A percentile compares a stretch with the other conserved stretches of the same genome.
These are phyloP conservation scores for Fusarium sp. DNA, from an alignment of 2,329 filamentous ascomycete genomes.

Conservation along the genomic window DNA sequence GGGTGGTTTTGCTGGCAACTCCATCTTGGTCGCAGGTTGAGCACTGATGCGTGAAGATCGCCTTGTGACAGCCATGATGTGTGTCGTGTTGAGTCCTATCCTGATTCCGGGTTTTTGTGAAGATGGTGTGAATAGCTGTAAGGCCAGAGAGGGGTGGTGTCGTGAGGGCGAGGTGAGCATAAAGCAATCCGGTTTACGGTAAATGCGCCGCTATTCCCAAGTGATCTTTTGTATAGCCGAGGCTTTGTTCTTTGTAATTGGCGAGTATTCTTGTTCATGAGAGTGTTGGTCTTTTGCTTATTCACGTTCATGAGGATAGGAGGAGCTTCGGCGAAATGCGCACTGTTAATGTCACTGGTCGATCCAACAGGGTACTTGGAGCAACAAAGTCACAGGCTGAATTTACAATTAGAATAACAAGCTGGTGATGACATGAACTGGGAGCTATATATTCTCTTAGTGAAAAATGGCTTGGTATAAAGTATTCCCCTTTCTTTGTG, in stretches of 20 bases:
- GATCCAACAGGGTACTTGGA: constrained; percentile 3
- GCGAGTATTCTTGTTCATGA: background rate
- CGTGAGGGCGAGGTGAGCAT: constrained; percentile 30
- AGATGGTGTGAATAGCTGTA: constrained; percentile 23
- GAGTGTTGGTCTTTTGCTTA: constrained; percentile 4
- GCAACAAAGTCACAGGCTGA: constrained; percentile 3
- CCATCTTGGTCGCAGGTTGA: constrained; percentile 24
- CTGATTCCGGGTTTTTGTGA: background rate
- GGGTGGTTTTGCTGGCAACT: constrained; percentile 39
- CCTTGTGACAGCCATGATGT: constrained; percentile 52
- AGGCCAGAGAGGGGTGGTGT: background rate
- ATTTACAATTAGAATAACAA: background rate
- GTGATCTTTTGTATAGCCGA: background rate
- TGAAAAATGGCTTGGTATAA: background rate
- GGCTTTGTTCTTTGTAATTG: background rate
- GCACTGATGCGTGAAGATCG: constrained; percentile 58
- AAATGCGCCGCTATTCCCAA: background rate
- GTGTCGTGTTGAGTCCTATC: constrained; percentile 19
- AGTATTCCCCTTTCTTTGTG: background rate
- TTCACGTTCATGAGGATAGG: constrained; percentile 21
- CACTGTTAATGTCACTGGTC: constrained; percentile 30
- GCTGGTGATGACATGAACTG: background rate
- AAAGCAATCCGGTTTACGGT: background rate
- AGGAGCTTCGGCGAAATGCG: background rate
- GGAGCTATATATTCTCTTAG: background rate